A percentile compares a stretch with the other conserved stretches of the same genome.
phyloP scores from a whole-genome alignment of 129 eudicot genomes.

The Pulicaria dysenterica region DNA sequence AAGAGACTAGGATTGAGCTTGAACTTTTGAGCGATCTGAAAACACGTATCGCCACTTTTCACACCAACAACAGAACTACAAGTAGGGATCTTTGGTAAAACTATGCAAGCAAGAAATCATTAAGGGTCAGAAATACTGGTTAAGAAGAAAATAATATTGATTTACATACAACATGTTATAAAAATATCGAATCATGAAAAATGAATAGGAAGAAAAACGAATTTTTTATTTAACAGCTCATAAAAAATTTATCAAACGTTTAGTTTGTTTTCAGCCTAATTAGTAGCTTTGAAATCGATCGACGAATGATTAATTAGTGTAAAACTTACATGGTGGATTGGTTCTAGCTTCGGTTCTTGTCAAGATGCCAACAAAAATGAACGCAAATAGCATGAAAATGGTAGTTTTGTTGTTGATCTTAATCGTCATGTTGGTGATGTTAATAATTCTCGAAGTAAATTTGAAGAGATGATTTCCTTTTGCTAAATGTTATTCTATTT shows the following conservation, averaged over 20 bases:
- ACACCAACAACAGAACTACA: slow-evolving; percentile 43
- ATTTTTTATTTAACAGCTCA: no score
- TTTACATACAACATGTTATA: background rate
- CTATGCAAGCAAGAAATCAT: background rate
- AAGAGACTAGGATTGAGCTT: slow-evolving; percentile 24
- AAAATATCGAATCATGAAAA: background rate
- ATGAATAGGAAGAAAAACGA: background rate
- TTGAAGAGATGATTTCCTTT: background rate
- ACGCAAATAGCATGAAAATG: slow-evolving; percentile 11
- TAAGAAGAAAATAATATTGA: no score
- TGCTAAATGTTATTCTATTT: background rate
- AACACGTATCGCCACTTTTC: slow-evolving; percentile 53
- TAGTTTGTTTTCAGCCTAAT: no score
- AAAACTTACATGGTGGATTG: background rate
- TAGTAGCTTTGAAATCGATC: no score
- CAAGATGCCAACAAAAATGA: slow-evolving; percentile 23
- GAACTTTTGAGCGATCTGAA: slow-evolving; percentile 32
- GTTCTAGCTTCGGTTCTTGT: slow-evolving; percentile 14
- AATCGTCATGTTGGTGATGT: background rate
- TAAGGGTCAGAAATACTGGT: background rate
- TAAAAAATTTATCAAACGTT: no score
- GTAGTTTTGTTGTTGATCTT: slow-evolving; percentile 18
- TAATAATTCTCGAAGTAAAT: background rate
- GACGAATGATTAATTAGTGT: background rate
- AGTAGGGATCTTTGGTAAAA: background rate